Percentiles rank a stretch among this genome's conserved stretches.
Conservation (phyloP, 352 stramenopile genomes). For the Sclerospora graminicola region DNA sequence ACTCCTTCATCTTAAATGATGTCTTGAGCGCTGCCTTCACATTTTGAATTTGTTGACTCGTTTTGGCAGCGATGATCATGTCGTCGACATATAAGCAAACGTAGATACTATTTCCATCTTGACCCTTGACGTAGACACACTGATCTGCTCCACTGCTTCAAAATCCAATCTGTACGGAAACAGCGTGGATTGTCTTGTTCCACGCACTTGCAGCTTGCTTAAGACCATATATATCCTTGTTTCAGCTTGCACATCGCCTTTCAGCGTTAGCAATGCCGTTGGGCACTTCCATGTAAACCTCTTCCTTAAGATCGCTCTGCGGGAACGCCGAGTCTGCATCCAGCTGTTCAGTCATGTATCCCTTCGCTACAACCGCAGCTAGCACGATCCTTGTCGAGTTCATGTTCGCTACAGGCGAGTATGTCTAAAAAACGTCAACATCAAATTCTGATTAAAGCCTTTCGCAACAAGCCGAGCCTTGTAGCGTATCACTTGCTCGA, state of each 20-base stretch:
- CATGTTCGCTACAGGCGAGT: slow-evolving; percentile 9
- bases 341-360: slow-evolving; percentile 2
- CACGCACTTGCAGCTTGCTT: slow-evolving; percentile 11
- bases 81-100: not conserved
- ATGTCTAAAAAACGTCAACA: slow-evolving; percentile 5
- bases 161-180: not conserved
- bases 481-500: not conserved
- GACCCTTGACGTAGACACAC: not conserved
- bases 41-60: not conserved
- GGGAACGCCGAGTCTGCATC: slow-evolving; percentile 5
- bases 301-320: slow-evolving; percentile 1
- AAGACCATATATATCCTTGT: slow-evolving; percentile 14
- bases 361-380: not conserved
- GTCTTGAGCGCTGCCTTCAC: not conserved
- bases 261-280: not conserved
- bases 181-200: not conserved
- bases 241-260: slow-evolving; percentile 3
- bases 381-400: slow-evolving; percentile 7
- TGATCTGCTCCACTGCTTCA: not conserved
- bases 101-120: not conserved
- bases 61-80: slow-evolving; percentile 1
- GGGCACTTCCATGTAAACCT: slow-evolving; percentile 2
- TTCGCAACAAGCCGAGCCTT: not conserved
- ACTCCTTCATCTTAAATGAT: not conserved
- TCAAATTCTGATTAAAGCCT: slow-evolving; percentile 2